phyloP scores from a whole-genome alignment of 83 land plant species.

The Larix sibirica region DNA sequence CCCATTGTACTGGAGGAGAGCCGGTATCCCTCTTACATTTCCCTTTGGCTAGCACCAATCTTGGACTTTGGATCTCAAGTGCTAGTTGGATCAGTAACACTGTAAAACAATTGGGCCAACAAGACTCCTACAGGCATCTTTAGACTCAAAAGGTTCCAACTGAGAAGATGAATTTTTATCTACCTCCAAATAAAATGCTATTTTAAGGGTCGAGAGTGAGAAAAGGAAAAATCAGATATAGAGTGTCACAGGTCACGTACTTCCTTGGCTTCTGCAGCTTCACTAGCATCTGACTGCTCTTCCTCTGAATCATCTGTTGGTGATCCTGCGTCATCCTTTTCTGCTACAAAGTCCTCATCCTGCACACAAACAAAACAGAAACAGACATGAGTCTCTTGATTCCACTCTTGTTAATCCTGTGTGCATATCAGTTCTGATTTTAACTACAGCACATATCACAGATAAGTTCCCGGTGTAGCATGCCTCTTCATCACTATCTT shows the following conservation, averaged over 20 bases:
- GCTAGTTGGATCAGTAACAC: no score
- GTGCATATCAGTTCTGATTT: no score
- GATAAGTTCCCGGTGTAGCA: slow-evolving; percentile 13
- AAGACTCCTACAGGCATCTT: neutral
- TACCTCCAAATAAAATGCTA: no score
- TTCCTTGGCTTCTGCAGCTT: slow-evolving; percentile 58
- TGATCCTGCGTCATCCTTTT: slow-evolving; percentile 88
- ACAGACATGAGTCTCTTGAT: neutral
- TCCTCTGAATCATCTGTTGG: slow-evolving; percentile 93
- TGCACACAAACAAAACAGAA: slow-evolving; percentile 23
- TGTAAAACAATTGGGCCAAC: no score
- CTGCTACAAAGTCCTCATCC: slow-evolving; percentile 92
- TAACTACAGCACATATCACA: no score
- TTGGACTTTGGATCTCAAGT: no score
- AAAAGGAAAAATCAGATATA: neutral
- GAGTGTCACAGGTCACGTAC: slow-evolving; percentile 10
- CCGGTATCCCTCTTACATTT: no score
- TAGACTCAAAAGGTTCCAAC: neutral
- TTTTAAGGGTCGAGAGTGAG: neutral
- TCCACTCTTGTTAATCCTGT: no score
- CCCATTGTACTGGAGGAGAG: no score
- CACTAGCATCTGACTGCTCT: slow-evolving; percentile 85
- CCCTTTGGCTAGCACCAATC: no score
- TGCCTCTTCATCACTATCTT: slow-evolving; percentile 92
- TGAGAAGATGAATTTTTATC: neutral